These are phyloP conservation scores for Phaffomyces thermotolerans DNA, from an alignment of 805 yeast species.

Conservation along the genomic window DNA sequence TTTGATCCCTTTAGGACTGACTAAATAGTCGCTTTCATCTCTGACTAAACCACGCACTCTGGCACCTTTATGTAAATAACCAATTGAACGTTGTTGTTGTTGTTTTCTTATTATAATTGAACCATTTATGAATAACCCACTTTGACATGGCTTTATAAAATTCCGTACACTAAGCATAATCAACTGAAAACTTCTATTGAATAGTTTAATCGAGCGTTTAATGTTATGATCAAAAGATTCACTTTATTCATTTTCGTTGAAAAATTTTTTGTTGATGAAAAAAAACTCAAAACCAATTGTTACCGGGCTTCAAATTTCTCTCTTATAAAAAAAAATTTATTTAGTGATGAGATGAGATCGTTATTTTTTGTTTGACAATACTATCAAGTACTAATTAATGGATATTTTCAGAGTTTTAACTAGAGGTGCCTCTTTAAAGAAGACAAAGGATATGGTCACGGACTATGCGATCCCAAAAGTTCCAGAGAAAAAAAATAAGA, in stretches of 20 bases:
- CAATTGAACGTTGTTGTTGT: conserved; percentile 24
- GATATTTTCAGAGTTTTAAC: conserved; percentile 82
- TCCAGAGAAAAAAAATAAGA: conserved; percentile 18
- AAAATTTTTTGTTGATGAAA: background rate
- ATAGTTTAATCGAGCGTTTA: background rate
- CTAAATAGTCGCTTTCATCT: conserved; percentile 54
- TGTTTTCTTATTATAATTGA: background rate
- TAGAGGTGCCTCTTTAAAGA: conserved; percentile 77
- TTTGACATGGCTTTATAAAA: background rate
- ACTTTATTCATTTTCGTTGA: background rate
- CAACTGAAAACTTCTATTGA: background rate
- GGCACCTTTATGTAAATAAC: conserved; percentile 36
- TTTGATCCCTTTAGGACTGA: conserved; percentile 40
- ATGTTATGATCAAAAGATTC: background rate
- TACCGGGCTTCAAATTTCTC: background rate
- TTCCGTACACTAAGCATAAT: conserved; percentile 13
- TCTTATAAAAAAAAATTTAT: background rate
- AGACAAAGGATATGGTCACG: conserved; percentile 31
- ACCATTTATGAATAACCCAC: background rate
- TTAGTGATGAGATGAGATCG: conserved; percentile 7
- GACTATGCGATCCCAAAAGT: conserved; percentile 23
- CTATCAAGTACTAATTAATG: conserved; percentile 35
- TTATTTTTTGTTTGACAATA: background rate
- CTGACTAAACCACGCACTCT: conserved; percentile 67
- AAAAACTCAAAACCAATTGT: no score